A percentile compares a stretch with the other conserved stretches of the same genome.
These are phyloP conservation scores for Xylaria hypoxylon DNA, from an alignment of 2,329 filamentous ascomycete genomes.

Conservation along the genomic window DNA sequence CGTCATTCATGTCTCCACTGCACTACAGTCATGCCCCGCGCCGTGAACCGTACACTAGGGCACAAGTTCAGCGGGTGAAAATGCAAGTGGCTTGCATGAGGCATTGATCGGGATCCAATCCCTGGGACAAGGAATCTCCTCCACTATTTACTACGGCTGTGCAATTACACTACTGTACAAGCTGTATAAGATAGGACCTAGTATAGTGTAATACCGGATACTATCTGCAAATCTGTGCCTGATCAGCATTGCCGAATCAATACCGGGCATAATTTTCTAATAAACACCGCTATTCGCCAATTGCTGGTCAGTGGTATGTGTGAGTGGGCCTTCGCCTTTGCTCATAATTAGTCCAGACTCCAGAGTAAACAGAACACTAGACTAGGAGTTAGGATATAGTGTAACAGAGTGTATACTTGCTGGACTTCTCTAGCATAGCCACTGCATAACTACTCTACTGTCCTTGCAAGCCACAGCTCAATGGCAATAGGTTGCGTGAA, in stretches of 20 bases:
- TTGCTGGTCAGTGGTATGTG: slow-evolving; percentile 24
- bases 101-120: slow-evolving; percentile 32
- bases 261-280: slow-evolving; percentile 21
- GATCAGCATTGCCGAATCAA: slow-evolving; percentile 31
- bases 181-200: slow-evolving; percentile 3
- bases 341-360: slow-evolving; percentile 4
- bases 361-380: neutral
- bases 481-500: slow-evolving; percentile 12
- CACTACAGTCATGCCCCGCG: slow-evolving; percentile 8
- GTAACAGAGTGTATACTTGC: neutral
- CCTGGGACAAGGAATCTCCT: slow-evolving; percentile 20
- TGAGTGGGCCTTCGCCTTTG: slow-evolving; percentile 11
- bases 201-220: slow-evolving; percentile 7
- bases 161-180: slow-evolving; percentile 4
- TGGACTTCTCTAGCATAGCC: neutral
- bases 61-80: slow-evolving; percentile 31
- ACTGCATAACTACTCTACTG: slow-evolving; percentile 7
- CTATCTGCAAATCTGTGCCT: slow-evolving; percentile 21
- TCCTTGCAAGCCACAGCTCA: neutral
- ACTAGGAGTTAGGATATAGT: neutral
- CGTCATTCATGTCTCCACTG: slow-evolving; percentile 13
- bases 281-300: slow-evolving; percentile 19
- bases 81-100: slow-evolving; percentile 36
- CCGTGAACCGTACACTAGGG: slow-evolving; percentile 22
- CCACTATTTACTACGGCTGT: slow-evolving; percentile 11